Percentiles rank a stretch among this genome's conserved stretches.
Conservation (phyloP, 306 rosid genomes). For the Cucurbita maxima region DNA sequence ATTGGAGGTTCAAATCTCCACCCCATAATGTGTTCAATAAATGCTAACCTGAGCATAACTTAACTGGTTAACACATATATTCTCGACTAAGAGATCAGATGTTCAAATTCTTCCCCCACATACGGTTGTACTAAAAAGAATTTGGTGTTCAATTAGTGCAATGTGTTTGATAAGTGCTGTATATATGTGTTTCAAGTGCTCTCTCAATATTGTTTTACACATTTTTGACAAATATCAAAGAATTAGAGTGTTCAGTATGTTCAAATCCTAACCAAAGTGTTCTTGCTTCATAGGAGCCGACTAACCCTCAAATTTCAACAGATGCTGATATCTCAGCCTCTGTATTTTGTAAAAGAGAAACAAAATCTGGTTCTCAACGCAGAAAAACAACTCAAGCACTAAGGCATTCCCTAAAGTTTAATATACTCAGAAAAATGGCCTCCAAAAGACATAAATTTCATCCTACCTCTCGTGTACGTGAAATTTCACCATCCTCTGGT, state of each 20-base stretch:
- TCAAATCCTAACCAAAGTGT: background rate
- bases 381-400: background rate
- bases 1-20: too few species aligned
- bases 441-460: background rate
- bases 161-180: background rate
- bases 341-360: background rate
- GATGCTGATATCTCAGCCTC: background rate
- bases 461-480: slow-evolving; percentile 50
- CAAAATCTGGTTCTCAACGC: background rate
- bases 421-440: background rate
- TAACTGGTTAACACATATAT: too few species aligned
- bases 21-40: background rate
- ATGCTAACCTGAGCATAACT: too few species aligned
- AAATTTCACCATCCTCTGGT: slow-evolving; percentile 58
- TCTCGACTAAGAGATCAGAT: too few species aligned
- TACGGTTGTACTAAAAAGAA: background rate
- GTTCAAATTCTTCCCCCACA: too few species aligned
- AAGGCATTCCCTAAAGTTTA: background rate
- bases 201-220: background rate
- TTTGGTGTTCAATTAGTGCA: background rate
- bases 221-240: background rate
- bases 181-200: background rate
- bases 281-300: background rate
- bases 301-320: background rate
- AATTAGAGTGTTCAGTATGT: too few species aligned